phyloP scores from a whole-genome alignment of 176 grass and related monocot species.

The Oryza australiensis region DNA sequence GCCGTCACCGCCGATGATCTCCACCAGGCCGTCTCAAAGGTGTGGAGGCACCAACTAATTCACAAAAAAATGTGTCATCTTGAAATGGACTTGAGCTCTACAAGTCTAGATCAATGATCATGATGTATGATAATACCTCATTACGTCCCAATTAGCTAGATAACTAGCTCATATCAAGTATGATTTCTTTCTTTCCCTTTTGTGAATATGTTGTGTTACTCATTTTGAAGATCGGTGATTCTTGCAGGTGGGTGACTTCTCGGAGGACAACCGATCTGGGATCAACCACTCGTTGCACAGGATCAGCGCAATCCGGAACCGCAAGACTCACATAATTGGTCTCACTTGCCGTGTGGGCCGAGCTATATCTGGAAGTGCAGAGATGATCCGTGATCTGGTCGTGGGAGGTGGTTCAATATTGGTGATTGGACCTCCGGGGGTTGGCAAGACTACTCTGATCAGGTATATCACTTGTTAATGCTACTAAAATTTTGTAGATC shows the following conservation, averaged over 20 bases:
- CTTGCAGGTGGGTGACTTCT: constrained; percentile 84
- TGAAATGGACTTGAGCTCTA: not conserved
- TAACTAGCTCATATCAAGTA: not conserved
- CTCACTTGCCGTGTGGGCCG: constrained; percentile 93
- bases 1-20: constrained; percentile 75
- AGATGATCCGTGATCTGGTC: constrained; percentile 91
- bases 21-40: constrained; percentile 82
- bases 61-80: not conserved
- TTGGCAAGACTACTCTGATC: constrained; percentile 96
- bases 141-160: not conserved
- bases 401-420: constrained; percentile 78
- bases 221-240: not conserved
- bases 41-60: constrained; percentile 3
- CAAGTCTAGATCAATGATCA: not conserved
- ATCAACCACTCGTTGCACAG: constrained; percentile 88
- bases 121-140: not conserved
- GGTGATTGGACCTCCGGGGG: constrained; percentile 91
- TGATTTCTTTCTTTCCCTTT: not conserved
- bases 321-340: constrained; percentile 84
- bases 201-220: not conserved
- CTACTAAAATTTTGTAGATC: not conserved
- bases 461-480: constrained; percentile 49
- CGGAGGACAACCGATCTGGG: constrained; percentile 94
- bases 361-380: constrained; percentile 81
- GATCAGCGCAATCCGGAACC: constrained; percentile 92